These are phyloP conservation scores for Calonectria pseudoreteaudii DNA, from an alignment of 2,329 filamentous ascomycete genomes.

Conservation along the genomic window DNA sequence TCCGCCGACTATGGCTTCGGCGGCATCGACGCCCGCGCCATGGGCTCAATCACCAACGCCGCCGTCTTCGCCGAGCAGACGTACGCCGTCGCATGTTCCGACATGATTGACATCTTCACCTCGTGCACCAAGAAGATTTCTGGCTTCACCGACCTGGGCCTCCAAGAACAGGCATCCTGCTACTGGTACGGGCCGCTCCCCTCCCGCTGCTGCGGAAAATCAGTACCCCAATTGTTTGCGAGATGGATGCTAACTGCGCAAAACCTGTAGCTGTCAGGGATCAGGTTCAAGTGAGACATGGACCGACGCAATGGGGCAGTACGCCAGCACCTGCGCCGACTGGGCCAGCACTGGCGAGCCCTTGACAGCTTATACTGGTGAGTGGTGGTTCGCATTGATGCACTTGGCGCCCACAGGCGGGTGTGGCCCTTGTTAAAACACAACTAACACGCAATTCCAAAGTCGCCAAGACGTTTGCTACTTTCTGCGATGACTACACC, in stretches of 20 bases:
- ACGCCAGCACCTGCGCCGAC: conserved; percentile 44
- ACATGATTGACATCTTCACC: conserved; percentile 44
- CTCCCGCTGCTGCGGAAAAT: too few species aligned
- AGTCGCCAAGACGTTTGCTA: conserved; percentile 47
- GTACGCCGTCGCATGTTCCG: conserved; percentile 39
- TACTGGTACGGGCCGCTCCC: conserved; percentile 45
- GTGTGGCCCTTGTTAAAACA: too few species aligned
- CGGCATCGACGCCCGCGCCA: background rate
- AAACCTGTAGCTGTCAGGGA: conserved; percentile 38
- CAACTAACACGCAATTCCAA: conserved; percentile 24
- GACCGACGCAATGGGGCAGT: conserved; percentile 46
- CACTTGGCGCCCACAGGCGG: too few species aligned
- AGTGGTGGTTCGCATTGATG: too few species aligned
- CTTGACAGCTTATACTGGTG: conserved; percentile 43
- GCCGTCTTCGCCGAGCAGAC: conserved; percentile 27
- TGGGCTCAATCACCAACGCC: background rate
- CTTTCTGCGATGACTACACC: conserved; percentile 46
- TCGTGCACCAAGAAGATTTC: conserved; percentile 41
- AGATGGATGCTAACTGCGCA: conserved; percentile 22
- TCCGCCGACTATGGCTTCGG: background rate
- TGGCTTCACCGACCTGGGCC: conserved; percentile 41
- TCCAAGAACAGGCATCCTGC: conserved; percentile 45
- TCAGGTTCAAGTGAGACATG: conserved; percentile 33
- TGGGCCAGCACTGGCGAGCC: conserved; percentile 46
- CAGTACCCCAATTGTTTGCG: background rate